Evolutionary conservation across 208 protist species (phyloP).

Genomic region (Acanthamoeba triangularis): DNA sequence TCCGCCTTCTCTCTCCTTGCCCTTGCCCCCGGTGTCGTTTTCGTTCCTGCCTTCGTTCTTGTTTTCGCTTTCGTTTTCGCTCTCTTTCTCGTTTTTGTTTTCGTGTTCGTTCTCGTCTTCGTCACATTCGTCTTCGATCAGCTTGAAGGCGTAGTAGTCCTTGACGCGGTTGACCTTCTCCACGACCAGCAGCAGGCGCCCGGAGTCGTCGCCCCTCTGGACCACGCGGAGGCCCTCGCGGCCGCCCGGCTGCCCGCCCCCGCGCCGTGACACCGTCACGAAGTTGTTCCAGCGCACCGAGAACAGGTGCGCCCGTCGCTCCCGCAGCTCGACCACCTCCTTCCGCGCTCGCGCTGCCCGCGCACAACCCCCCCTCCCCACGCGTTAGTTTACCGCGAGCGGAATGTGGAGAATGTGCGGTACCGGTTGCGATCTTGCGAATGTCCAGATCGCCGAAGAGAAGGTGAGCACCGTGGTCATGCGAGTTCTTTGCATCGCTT

Average conservation of each 20-base stretch:
- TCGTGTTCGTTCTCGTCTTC: not conserved
- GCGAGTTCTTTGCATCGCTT: not conserved
- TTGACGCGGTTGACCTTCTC: not conserved
- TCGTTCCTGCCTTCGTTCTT: not conserved
- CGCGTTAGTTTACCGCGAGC: too few relatives aligned
- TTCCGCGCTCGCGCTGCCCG: not conserved
- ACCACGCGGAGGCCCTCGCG: not conserved
- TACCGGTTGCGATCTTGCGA: not conserved
- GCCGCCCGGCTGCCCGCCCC: not conserved
- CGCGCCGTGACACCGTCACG: not conserved
- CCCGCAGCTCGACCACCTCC: slow-evolving; percentile 10
- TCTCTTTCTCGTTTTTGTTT: too few relatives aligned
- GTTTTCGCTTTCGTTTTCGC: not conserved
- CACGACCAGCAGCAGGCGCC: not conserved
- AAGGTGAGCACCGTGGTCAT: not conserved
- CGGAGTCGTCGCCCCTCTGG: not conserved
- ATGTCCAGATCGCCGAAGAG: not conserved
- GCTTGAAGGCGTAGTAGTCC: not conserved
- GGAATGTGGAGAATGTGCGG: not conserved
- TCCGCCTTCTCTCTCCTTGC: not conserved
- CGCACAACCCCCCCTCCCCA: too few relatives aligned
- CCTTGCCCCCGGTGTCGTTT: not conserved
- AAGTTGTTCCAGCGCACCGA: not conserved
- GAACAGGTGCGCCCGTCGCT: not conserved
- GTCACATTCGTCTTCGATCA: not conserved